Conservation (phyloP, 305 asterid species). For the Solanum hybrid region DNA sequence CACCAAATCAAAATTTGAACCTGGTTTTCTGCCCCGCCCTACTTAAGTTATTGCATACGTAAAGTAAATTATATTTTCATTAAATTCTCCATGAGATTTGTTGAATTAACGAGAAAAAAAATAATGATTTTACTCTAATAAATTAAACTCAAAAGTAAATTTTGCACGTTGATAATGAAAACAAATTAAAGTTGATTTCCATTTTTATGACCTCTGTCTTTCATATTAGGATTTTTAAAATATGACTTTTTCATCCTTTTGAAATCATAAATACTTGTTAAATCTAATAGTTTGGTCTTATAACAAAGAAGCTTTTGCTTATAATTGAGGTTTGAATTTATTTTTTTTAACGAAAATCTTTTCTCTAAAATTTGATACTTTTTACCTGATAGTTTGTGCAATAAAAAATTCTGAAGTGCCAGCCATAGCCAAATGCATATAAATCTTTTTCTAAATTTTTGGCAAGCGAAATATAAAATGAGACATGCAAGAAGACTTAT, state of each 20-base stretch:
- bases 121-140: background rate
- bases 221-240: background rate
- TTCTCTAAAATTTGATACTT: background rate
- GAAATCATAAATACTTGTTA: background rate
- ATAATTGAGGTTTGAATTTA: background rate
- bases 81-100: background rate
- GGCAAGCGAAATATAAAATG: background rate
- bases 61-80: background rate
- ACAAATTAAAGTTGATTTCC: background rate
- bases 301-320: background rate
- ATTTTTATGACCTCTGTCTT: background rate
- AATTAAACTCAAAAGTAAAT: background rate
- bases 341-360: too few relatives aligned
- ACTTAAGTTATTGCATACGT: background rate
- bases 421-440: background rate
- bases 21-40: background rate
- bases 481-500: background rate
- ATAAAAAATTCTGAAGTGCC: background rate
- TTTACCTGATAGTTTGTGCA: background rate
- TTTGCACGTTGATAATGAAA: background rate
- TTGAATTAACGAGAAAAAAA: background rate
- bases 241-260: background rate
- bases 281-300: background rate
- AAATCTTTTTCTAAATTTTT: background rate
- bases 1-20: background rate